phyloP scores from a whole-genome alignment of 2,329 filamentous ascomycete species.

The Epichloe uncinata region DNA sequence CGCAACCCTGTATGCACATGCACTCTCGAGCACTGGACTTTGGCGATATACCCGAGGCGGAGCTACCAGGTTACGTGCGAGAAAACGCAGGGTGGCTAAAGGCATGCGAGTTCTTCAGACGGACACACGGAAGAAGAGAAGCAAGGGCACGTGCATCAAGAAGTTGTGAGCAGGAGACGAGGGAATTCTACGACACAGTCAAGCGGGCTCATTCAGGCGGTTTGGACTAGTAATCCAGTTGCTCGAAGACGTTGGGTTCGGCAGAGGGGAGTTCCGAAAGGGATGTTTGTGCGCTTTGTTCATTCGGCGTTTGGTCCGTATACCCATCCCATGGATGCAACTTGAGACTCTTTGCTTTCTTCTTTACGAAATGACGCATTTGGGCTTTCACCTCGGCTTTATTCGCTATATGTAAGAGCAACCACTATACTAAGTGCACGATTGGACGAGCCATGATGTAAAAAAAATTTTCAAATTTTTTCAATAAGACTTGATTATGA shows the following conservation, averaged over 20 bases:
- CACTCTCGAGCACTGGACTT: slow-evolving; percentile 21
- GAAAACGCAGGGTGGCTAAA: slow-evolving; percentile 32
- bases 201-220: background rate
- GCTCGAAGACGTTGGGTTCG: background rate
- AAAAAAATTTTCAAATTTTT: too few relatives aligned
- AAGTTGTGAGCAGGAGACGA: slow-evolving; percentile 11
- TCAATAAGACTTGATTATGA: too few relatives aligned
- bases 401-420: too few relatives aligned
- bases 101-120: slow-evolving; percentile 25
- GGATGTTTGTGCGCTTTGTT: background rate
- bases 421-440: background rate
- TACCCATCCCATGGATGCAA: background rate
- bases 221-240: too few relatives aligned
- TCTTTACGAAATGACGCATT: background rate
- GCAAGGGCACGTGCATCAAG: slow-evolving; percentile 7
- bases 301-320: background rate
- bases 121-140: slow-evolving; percentile 6
- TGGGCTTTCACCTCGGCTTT: background rate
- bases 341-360: background rate
- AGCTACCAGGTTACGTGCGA: slow-evolving; percentile 31
- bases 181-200: slow-evolving; percentile 10
- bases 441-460: background rate
- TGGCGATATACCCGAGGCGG: slow-evolving; percentile 22
- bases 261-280: background rate
- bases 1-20: slow-evolving; percentile 14